phyloP scores from a whole-genome alignment of 192 early-diverging fungal species.

The Gonapodya prolifera region DNA sequence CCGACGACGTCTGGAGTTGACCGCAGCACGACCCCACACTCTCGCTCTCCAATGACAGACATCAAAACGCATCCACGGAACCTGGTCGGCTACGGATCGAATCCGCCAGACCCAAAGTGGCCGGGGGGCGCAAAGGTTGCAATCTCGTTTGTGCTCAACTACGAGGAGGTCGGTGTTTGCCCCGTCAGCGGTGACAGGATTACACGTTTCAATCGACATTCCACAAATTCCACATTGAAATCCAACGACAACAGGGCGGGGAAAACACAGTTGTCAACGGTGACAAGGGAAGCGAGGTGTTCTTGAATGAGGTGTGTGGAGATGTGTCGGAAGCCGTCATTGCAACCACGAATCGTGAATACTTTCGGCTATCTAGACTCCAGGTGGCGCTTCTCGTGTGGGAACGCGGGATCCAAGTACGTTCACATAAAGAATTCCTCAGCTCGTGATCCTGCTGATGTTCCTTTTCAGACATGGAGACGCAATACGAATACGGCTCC shows the following conservation, averaged over 20 bases:
- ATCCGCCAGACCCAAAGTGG: constrained; percentile 29
- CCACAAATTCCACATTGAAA: too few species aligned
- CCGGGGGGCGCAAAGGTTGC: constrained; percentile 33
- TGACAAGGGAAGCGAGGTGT: constrained; percentile 29
- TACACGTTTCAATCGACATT: too few species aligned
- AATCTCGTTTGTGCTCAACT: constrained; percentile 36
- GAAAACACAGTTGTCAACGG: constrained; percentile 33
- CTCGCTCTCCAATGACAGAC: too few species aligned
- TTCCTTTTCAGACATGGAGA: constrained; percentile 10
- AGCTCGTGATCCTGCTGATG: too few species aligned
- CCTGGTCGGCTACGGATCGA: constrained; percentile 27
- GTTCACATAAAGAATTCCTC: constrained; percentile 13
- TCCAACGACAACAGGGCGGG: constrained; percentile 32
- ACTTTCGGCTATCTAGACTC: background rate
- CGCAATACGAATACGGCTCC: constrained; percentile 40
- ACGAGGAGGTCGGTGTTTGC: constrained; percentile 19
- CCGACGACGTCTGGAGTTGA: too few species aligned
- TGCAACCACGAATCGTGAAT: background rate
- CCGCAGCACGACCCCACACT: too few species aligned
- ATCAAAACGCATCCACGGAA: constrained; percentile 12
- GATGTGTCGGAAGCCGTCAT: background rate
- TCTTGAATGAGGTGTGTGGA: constrained; percentile 31
- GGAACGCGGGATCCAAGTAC: constrained; percentile 22
- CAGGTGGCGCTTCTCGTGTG: constrained; percentile 2
- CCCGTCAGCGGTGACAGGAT: too few species aligned